Evolutionary conservation across 495 filamentous ascomycete species (phyloP), one percentile per base, ranked within the genome.

Genomic region (Aspergillus avenaceus): DNA sequence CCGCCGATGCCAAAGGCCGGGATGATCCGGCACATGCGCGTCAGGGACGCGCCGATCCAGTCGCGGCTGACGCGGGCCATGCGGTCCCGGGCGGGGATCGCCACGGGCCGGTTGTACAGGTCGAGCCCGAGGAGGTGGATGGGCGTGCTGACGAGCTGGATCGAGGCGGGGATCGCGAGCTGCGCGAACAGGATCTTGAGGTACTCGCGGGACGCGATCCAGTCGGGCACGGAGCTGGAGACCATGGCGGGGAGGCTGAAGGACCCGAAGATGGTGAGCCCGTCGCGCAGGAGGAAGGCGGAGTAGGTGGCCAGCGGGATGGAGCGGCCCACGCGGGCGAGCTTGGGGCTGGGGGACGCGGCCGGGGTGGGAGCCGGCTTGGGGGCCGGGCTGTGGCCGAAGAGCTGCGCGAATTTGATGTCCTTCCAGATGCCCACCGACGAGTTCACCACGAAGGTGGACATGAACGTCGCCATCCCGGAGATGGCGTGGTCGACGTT

Each of bases 1-100:
- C 90, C 90, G 0, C 91, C 91, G 23, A 95, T 73, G 7, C 91
- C 91, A 77, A 96, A 96, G 1, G 91, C 91, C 44, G 90, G 90
- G 40, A 96, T 77, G 56, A 95, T 95, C 49, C 91, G 78, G 50
- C 85, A 85, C 70, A 95, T 86, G 58, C 91, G 76, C 47, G 89
- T 86, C 22, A 77, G 67, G 13, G 80, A 80, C 54, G 87, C 91
- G 5, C 84, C 73, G 25, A 73, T 70, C 84, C 88, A 95, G 59
- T 95, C 89, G 63, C 76, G 78, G 54, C 76, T 75, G 7, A 95
- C 78, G 23, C 79, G 79, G 4, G 64, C 52, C 70, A 82, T 73
- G 29, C 90, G 75, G 6, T 84, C 81, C 47, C 65, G 60, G 60
- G 69, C 76, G 3, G 61, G 59, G 19, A 77, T 62, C 11, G 59